Evolutionary conservation across 225 moss, liverwort and hornwort species (phyloP), one percentile per base, ranked within the genome.

Genomic region (Antitrichia curtipendula): DNA sequence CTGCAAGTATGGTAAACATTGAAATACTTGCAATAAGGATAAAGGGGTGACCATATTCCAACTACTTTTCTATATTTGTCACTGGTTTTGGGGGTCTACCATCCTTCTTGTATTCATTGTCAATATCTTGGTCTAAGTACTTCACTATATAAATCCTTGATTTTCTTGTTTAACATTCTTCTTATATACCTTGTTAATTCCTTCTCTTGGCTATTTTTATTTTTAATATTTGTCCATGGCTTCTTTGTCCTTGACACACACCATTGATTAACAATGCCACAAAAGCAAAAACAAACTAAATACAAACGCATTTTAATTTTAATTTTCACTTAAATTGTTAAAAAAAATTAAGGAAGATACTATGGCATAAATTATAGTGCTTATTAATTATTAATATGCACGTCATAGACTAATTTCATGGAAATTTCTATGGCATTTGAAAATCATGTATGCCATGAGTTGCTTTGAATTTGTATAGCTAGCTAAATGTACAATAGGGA

Each of bases 401-500:
- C 10, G 38, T n/a, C 6, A 38, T 23, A 68, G 6, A 12, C 2
- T 68, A 32, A 23, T 22, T 40, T 38, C 23, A 38, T 40, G 2
- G 2, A 68, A 68, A 68, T 38, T 18, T 40, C 13, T 23, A 38
- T 0, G 0, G 0, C 7, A 40, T 38, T 68, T n/a, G 13, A 23
- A 68, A 38, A 68, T 12, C 4, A 36, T 18, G 2, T 36, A 36
- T 64, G 19, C 18, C 1, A 64, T 20, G 20, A 20, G 20, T 65
- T 65, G 10, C 6, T 65, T 65, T 36, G 10, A 65, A 36, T 64
- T 2, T 69, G 4, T 38, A 69, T 40, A 40, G 24, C 13, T 69
- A 13, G 7, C 13, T 36, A 17, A 64, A 40, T 23, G 23, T 0
- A 13, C 2, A 0, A 3, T 11, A 21, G 6, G 66, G 0, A 8